phyloP scores from a whole-genome alignment of 2,329 filamentous ascomycete genomes.

The Xylariomycetidae sp. region DNA sequence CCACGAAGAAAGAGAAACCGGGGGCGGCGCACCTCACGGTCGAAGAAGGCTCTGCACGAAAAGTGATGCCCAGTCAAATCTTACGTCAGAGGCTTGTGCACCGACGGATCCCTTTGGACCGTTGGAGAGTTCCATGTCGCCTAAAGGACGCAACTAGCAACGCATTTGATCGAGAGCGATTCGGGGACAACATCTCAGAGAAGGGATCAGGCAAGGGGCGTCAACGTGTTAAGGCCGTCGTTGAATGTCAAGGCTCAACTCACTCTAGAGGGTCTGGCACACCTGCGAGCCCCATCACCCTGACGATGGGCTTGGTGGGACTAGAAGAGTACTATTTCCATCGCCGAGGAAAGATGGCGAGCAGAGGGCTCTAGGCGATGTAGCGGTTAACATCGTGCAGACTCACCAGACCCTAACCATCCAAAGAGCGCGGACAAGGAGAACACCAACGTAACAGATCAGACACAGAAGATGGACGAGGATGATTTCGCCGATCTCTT shows the following conservation, averaged over 20 bases:
- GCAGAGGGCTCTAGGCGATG: slow-evolving; percentile 56
- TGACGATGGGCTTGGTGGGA: slow-evolving; percentile 52
- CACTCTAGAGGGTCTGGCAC: slow-evolving; percentile 54
- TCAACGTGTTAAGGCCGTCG: slow-evolving; percentile 9
- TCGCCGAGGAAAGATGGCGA: slow-evolving; percentile 65
- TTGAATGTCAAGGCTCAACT: slow-evolving; percentile 36
- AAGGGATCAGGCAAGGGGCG: slow-evolving; percentile 14
- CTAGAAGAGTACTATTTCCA: slow-evolving; percentile 70
- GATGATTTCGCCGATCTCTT: slow-evolving; percentile 56
- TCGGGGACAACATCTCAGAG: slow-evolving; percentile 32
- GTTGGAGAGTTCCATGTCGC: slow-evolving; percentile 32
- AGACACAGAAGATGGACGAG: slow-evolving; percentile 26
- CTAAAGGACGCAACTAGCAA: slow-evolving; percentile 14
- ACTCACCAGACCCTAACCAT: slow-evolving; percentile 32
- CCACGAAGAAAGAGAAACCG: slow-evolving; percentile 45
- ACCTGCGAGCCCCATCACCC: slow-evolving; percentile 51
- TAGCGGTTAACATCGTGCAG: slow-evolving; percentile 49
- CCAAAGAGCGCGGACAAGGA: slow-evolving; percentile 44
- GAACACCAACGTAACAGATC: slow-evolving; percentile 30
- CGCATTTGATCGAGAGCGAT: slow-evolving; percentile 17
- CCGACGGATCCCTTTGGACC: slow-evolving; percentile 50
- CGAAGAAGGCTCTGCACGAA: slow-evolving; percentile 47
- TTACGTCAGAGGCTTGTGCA: slow-evolving; percentile 50
- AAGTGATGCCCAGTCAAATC: slow-evolving; percentile 39
- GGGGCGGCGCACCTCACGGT: slow-evolving; percentile 34